Base-by-base conservation (phyloP, 371 early-diverging fungal genomes). In the Furculomyces boomerangus region DNA sequence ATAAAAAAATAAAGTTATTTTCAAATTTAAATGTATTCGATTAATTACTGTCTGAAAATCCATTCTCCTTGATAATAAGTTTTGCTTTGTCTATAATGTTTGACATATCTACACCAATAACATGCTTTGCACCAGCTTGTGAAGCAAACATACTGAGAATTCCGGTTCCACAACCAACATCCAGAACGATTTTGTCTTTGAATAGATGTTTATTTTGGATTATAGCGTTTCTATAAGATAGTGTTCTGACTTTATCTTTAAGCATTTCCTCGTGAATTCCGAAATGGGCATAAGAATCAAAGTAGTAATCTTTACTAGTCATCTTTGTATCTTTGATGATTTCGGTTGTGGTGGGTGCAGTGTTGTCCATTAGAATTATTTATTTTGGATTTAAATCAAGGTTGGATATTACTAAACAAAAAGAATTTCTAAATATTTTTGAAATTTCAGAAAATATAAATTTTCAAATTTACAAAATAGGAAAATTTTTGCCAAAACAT, bases 101-200 rank as follows among this genome's bases (percentile, higher is more conserved):
- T 47, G 93, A 92, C 88, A 93, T 95, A 66, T 97, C 98, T 60
- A 53, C 88, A 56, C 89, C 90, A 67, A 86, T 86, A 27, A 90
- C 90, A 65, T 86, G 81, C 66, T 83, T 81, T 46, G 98, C 98
- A 24, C 98, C 93, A 26, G 93, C 81, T 71, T 84, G 87, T 50
- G 95, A 93, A n/a, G 94, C 93, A 74, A 97, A 97, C 94, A 97
- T 93, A 60, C 88, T 87, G 48, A 94, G 74, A 56, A 93, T 93
- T 53, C 90, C 96, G 28, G 95, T 97, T 57, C 97, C 98, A 60
- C 98, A 95, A 52, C 98, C 98, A 32, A 97, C 93, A 70, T 97
- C 98, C 46, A 97, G 78, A 30, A 97, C 98, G 50, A 93, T 75
- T 79, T 97, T 97, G 71, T 82, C 90, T 68, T 90, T 80, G 78